phyloP scores from a whole-genome alignment of 2,329 filamentous ascomycete species.

The Trichoderma atroviride region DNA sequence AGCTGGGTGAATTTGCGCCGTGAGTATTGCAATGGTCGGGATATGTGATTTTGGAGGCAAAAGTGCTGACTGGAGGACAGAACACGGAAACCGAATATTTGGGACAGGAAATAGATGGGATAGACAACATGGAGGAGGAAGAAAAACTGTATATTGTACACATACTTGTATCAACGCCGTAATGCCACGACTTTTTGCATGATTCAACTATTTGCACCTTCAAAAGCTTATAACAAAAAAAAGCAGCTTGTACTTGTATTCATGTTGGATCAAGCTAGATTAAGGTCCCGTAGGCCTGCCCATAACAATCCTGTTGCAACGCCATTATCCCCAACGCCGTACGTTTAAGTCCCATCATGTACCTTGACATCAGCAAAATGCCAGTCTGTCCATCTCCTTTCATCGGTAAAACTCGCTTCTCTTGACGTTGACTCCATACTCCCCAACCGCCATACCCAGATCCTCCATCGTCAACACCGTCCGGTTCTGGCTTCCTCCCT shows the following conservation, averaged over 20 bases:
- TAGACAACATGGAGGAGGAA: conserved; percentile 27
- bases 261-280: conserved; percentile 8
- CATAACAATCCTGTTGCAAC: conserved; percentile 5
- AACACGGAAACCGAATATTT: conserved; percentile 62
- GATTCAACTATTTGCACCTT: background rate
- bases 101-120: conserved; percentile 44
- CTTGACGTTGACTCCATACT: conserved; percentile 98
- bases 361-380: background rate
- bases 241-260: conserved; percentile 7
- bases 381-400: background rate
- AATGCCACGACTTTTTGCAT: conserved; percentile 19
- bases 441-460: conserved; percentile 93
- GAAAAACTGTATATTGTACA: conserved; percentile 34
- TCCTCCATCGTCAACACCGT: conserved; percentile 99
- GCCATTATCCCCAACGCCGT: conserved; percentile 27
- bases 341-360: background rate
- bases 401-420: conserved; percentile 86
- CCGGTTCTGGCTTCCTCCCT: conserved; percentile 83
- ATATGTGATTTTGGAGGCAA: background rate
- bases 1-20: conserved; percentile 89
- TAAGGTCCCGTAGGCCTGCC: background rate
- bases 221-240: background rate
- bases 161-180: conserved; percentile 37
- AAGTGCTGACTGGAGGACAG: conserved; percentile 39
- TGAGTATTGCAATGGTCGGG: conserved; percentile 52